Evolutionary conservation across 345 rosid species (phyloP).

Genomic region (Microthlaspi erraticum): DNA sequence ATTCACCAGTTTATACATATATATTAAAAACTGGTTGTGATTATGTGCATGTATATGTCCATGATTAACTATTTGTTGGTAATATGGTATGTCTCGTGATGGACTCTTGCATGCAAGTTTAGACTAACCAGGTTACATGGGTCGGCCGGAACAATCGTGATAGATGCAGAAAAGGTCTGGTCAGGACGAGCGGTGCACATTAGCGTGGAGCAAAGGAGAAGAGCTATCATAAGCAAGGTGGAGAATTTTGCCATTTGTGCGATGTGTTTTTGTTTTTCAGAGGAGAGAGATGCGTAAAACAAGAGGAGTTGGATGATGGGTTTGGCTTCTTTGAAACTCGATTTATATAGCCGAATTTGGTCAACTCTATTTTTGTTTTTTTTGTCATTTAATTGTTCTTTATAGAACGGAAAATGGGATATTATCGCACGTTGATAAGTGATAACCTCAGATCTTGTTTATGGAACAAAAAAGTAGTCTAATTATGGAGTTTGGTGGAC

Average conservation of each 20-base stretch:
- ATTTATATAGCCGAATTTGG: slow-evolving; percentile 31
- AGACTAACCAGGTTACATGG: slow-evolving; percentile 41
- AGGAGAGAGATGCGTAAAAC: neutral
- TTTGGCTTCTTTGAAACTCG: slow-evolving; percentile 22
- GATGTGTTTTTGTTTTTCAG: neutral
- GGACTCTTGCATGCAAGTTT: neutral
- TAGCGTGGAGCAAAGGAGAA: slow-evolving; percentile 40
- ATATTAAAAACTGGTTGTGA: too few species aligned
- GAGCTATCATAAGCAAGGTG: slow-evolving; percentile 35
- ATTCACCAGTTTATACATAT: too few species aligned
- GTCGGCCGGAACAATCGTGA: slow-evolving; percentile 13
- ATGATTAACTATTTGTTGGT: too few species aligned
- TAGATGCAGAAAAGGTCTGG: slow-evolving; percentile 7
- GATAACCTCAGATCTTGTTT: slow-evolving; percentile 27
- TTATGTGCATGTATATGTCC: too few species aligned
- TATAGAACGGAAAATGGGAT: neutral
- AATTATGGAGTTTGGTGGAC: slow-evolving; percentile 40
- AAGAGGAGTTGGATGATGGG: neutral
- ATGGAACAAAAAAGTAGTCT: neutral
- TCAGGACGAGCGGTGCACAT: slow-evolving; percentile 40
- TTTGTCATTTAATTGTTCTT: slow-evolving; percentile 12
- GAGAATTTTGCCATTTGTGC: slow-evolving; percentile 37
- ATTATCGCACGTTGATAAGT: slow-evolving; percentile 24
- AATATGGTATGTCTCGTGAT: neutral
- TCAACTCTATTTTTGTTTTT: slow-evolving; percentile 28